Evolutionary conservation across 2,329 filamentous ascomycete species (phyloP).

Genomic region (Colletotrichum noveboracense): DNA sequence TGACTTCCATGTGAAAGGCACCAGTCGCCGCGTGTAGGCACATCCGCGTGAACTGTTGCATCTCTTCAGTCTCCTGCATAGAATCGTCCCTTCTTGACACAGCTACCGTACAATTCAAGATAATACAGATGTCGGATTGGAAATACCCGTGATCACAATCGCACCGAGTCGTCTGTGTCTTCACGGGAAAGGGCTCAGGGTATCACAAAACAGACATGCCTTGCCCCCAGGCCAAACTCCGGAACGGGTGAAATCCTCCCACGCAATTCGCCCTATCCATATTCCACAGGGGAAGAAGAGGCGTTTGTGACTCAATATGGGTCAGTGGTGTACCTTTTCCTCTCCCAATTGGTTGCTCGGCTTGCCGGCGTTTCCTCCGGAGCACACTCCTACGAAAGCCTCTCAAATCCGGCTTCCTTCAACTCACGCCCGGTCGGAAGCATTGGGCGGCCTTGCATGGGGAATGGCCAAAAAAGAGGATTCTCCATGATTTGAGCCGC

Average conservation of each 20-base stretch:
- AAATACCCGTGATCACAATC: neutral
- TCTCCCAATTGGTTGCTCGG: neutral
- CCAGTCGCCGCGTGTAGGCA: neutral
- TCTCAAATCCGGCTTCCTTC: constrained; percentile 57
- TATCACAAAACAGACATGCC: constrained; percentile 20
- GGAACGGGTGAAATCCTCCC: neutral
- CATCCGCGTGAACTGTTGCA: neutral
- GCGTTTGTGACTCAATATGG: neutral
- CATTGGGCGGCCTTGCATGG: constrained; percentile 63
- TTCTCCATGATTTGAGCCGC: constrained; percentile 50
- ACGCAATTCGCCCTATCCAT: neutral
- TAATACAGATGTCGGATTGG: neutral
- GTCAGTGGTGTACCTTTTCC: neutral
- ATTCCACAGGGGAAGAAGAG: neutral
- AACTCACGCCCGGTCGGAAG: constrained; percentile 52
- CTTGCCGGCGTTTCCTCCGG: neutral
- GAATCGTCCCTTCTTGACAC: neutral
- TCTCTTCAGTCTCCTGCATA: neutral
- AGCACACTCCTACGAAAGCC: constrained; percentile 30
- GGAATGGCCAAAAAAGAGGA: constrained; percentile 66
- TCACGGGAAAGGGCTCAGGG: constrained; percentile 4
- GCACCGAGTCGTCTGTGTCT: neutral
- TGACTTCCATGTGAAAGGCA: neutral
- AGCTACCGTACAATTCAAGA: neutral
- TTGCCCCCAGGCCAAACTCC: constrained; percentile 13